Evolutionary conservation across 495 filamentous ascomycete genomes (phyloP).

Genomic region (Penicillium steckii): DNA sequence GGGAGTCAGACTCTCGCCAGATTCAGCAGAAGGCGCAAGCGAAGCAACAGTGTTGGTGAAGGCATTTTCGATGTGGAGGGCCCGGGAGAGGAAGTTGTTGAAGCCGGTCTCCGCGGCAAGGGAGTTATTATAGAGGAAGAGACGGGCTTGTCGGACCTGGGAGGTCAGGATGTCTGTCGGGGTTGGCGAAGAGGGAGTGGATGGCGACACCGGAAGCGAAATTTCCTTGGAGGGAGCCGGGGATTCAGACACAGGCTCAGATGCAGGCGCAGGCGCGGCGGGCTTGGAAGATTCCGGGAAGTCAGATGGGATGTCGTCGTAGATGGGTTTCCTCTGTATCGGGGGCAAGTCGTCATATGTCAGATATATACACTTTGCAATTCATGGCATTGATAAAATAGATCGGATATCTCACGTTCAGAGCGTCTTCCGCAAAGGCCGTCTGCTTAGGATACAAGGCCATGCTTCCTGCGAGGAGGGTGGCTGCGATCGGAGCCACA

Average conservation of each 20-base stretch:
- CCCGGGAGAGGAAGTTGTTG: slow-evolving; percentile 70
- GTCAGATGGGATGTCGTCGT: slow-evolving; percentile 63
- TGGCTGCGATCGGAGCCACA: slow-evolving; percentile 55
- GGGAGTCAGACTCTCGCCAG: slow-evolving; percentile 80
- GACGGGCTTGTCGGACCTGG: slow-evolving; percentile 77
- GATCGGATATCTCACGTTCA: slow-evolving; percentile 27
- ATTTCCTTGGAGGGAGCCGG: slow-evolving; percentile 12
- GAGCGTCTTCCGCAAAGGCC: slow-evolving; percentile 57
- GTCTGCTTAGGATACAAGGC: slow-evolving; percentile 53
- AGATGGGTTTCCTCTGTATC: slow-evolving; percentile 77
- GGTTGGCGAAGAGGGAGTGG: slow-evolving; percentile 57
- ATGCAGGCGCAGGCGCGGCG: slow-evolving; percentile 26
- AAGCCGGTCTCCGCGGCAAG: slow-evolving; percentile 70
- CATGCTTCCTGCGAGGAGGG: slow-evolving; percentile 51
- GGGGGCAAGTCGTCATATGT: slow-evolving; percentile 26
- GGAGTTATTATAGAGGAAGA: slow-evolving; percentile 75
- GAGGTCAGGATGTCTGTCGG: slow-evolving; percentile 87
- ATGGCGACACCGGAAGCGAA: slow-evolving; percentile 22
- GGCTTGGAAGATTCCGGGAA: slow-evolving; percentile 40
- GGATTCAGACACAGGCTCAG: slow-evolving; percentile 15
- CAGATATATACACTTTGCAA: slow-evolving; percentile 7
- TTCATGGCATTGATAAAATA: background rate
- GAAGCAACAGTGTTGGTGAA: slow-evolving; percentile 79
- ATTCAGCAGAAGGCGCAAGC: slow-evolving; percentile 78
- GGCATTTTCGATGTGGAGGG: slow-evolving; percentile 75